These are phyloP conservation scores for Tylopilus balloui DNA, from an alignment of 768 basidiomycete genomes.

Conservation along the genomic window DNA sequence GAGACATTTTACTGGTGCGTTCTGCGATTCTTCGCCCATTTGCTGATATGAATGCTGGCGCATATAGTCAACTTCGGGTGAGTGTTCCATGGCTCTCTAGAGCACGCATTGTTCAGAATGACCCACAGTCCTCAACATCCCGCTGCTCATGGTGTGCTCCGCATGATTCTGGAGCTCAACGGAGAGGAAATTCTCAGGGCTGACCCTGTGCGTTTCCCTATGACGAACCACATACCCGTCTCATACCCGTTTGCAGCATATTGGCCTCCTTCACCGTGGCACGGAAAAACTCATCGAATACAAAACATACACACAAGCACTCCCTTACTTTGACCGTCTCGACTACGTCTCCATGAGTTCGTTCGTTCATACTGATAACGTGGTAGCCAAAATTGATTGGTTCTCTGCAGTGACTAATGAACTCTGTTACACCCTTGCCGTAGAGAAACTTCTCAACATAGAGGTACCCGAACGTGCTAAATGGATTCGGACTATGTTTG, in stretches of 20 bases:
- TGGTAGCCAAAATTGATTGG: constrained; percentile 1
- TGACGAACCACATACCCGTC: not conserved
- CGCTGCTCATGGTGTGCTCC: constrained; percentile 96
- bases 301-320: constrained; percentile 95
- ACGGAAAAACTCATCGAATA: constrained; percentile 99
- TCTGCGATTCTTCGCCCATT: not conserved
- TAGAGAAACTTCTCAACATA: constrained; percentile 96
- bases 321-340: constrained; percentile 97
- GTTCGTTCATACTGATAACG: constrained; percentile 22
- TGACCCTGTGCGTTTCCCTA: constrained; percentile 56
- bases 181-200: constrained; percentile 91
- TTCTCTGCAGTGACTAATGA: constrained; percentile 90
- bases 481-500: constrained; percentile 97
- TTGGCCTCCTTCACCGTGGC: constrained; percentile 93
- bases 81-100: constrained; percentile 15
- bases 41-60: constrained; percentile 7
- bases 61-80: constrained; percentile 86
- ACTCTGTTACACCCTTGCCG: constrained; percentile 93
- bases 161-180: constrained; percentile 95
- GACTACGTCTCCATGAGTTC: constrained; percentile 99
- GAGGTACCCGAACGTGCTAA: constrained; percentile 95
- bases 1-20: constrained; percentile 89
- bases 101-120: not conserved
- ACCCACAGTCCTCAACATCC: constrained; percentile 77
- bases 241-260: constrained; percentile 53